Conservation (phyloP, 768 basidiomycete genomes). For the Xerocomellus amylosporus region DNA sequence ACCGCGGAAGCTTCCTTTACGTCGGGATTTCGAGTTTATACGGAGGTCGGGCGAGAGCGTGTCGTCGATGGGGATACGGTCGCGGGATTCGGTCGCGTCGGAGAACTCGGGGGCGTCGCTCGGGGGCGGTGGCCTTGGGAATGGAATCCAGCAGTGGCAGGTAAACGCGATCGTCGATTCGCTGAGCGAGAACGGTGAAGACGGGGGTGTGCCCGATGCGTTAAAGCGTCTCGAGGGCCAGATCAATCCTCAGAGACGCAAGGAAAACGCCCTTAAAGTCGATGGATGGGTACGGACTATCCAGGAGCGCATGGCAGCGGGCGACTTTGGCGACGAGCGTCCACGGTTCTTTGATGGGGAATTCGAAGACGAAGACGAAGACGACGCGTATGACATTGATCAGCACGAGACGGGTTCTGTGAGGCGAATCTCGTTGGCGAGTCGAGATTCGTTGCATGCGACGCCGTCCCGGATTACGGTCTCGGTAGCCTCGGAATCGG, state of each 20-base stretch:
- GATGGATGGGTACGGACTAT: slow-evolving; percentile 79
- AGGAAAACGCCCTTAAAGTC: slow-evolving; percentile 72
- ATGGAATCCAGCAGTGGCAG: slow-evolving; percentile 74
- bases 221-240: slow-evolving; percentile 80
- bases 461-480: slow-evolving; percentile 22
- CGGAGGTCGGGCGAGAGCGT: slow-evolving; percentile 65
- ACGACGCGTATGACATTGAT: slow-evolving; percentile 33
- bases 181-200: slow-evolving; percentile 69
- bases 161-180: slow-evolving; percentile 74
- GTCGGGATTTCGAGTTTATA: slow-evolving; percentile 81
- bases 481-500: slow-evolving; percentile 20
- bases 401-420: slow-evolving; percentile 32
- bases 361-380: slow-evolving; percentile 34
- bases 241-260: slow-evolving; percentile 69
- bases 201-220: slow-evolving; percentile 81
- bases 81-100: slow-evolving; percentile 57
- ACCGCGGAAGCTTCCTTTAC: slow-evolving; percentile 61
- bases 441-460: slow-evolving; percentile 11
- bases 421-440: slow-evolving; percentile 4
- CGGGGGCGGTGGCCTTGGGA: slow-evolving; percentile 38
- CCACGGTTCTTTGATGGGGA: slow-evolving; percentile 54
- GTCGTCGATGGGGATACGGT: slow-evolving; percentile 75
- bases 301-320: slow-evolving; percentile 59
- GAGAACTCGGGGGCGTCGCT: slow-evolving; percentile 36
- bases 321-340: slow-evolving; percentile 61